Evolutionary conservation across 805 yeast species (phyloP), one percentile per base, ranked within the genome.

Genomic region (Zygotorulaspora florentina): DNA sequence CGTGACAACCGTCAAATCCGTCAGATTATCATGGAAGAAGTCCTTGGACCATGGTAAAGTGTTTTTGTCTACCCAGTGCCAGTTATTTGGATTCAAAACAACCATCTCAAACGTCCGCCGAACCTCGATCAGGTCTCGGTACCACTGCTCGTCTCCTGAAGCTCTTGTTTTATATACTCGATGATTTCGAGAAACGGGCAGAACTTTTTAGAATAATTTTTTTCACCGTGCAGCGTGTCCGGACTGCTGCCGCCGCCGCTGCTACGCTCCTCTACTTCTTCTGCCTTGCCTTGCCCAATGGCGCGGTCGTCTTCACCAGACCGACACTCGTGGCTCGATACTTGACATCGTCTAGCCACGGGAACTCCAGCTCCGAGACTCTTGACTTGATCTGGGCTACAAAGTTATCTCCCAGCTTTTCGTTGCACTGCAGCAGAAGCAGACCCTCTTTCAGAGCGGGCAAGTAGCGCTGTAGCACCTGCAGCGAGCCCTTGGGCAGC

Each of bases 51-150:
- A 81, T 45, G 82, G 79, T 39, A 81, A 70, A 49, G 85, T 80
- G 67, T 81, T 80, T 56, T 76, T 80, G 56, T 81, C 83, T 20
- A 81, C 81, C 87, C 87, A 81, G 68, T 81, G 87, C 87, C 87
- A 81, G 74, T 81, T 81, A 65, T 81, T 81, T 29, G 86, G 86
- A 70, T 81, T 81, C 58, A 79, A 79, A 31, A 81, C 86, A 43
- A 79, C 85, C 86, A 80, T 81, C 30, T 13, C 35, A 17, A 20
- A 25, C n/a, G n/a, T 30, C 23, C 28, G 20, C 25, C 13, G 23
- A 12, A 28, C 16, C 27, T 17, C 39, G 28, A 23, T 3, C 9
- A 18, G 25, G 29, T 38, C 33, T 16, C 16, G 1, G 40, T 18
- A 9, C 40, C 27, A n/a, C 15, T 13, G 18, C 20, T 20, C n/a